Conservation (phyloP, 371 early-diverging fungal genomes). For the Rhizomucor miehei region DNA sequence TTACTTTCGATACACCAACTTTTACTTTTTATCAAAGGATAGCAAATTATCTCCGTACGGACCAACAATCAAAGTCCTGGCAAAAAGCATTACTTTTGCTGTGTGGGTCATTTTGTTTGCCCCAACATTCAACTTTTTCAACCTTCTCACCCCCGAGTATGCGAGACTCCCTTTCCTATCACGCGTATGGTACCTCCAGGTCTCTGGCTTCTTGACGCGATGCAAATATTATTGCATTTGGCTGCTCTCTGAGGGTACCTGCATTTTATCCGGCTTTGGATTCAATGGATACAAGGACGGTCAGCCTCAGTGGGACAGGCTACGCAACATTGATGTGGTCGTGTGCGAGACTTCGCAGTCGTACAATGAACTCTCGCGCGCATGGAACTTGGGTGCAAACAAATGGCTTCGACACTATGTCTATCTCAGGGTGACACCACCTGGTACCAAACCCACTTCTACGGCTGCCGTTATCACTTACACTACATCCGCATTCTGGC, state of each 20-base stretch:
- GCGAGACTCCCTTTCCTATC: conserved; percentile 15
- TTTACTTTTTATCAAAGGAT: conserved; percentile 6
- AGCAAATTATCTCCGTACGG: conserved; percentile 1
- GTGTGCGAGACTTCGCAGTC: conserved; percentile 74
- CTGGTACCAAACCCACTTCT: conserved; percentile 49
- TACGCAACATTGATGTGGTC: conserved; percentile 70
- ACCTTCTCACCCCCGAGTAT: conserved; percentile 30
- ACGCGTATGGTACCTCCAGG: conserved; percentile 53
- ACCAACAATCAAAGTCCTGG: conserved; percentile 31
- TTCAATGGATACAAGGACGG: conserved; percentile 67
- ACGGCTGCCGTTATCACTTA: conserved; percentile 68
- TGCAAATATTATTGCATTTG: conserved; percentile 86
- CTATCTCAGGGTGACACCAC: conserved; percentile 66
- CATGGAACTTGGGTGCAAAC: conserved; percentile 90
- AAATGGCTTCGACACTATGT: conserved; percentile 84
- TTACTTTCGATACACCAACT: conserved; percentile 36
- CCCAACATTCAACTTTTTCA: conserved; percentile 37
- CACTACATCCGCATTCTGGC: conserved; percentile 86
- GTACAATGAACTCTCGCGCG: conserved; percentile 64
- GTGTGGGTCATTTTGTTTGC: conserved; percentile 27
- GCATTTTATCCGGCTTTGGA: conserved; percentile 81
- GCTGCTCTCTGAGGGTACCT: conserved; percentile 85
- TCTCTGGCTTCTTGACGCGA: conserved; percentile 66
- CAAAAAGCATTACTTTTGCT: conserved; percentile 36
- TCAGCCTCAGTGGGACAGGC: conserved; percentile 47